A percentile compares a stretch with the other conserved stretches of the same genome.
Evolutionary conservation across 2,329 filamentous ascomycete species (phyloP).

Genomic region (Salinomyces thailandicus): DNA sequence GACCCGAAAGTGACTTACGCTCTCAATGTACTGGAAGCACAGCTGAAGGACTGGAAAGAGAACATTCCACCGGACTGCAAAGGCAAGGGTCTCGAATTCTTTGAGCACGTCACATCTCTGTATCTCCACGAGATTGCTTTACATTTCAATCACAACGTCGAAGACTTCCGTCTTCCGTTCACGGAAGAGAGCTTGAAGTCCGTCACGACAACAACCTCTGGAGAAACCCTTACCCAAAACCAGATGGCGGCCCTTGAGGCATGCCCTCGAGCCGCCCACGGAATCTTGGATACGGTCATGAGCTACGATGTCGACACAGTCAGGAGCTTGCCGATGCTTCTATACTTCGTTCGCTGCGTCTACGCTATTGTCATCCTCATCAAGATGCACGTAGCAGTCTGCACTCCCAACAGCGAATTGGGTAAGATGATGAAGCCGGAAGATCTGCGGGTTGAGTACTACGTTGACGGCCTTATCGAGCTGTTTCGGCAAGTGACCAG

Average conservation of each 20-base stretch:
- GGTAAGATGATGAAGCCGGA: constrained; percentile 40
- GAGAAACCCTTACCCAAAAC: constrained; percentile 34
- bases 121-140: constrained; percentile 43
- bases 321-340: constrained; percentile 35
- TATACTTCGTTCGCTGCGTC: constrained; percentile 41
- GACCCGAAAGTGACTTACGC: constrained; percentile 47
- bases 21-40: constrained; percentile 44
- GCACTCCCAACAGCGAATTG: constrained; percentile 38
- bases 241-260: constrained; percentile 39
- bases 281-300: constrained; percentile 40
- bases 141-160: constrained; percentile 35
- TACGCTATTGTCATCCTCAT: constrained; percentile 50
- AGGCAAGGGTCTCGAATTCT: constrained; percentile 30
- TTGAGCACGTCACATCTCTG: constrained; percentile 38
- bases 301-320: constrained; percentile 37
- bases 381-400: constrained; percentile 49
- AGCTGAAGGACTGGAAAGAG: constrained; percentile 39
- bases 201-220: constrained; percentile 25
- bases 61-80: constrained; percentile 31
- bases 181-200: constrained; percentile 32
- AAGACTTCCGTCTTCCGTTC: constrained; percentile 38
- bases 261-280: constrained; percentile 36
- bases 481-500: constrained; percentile 25
- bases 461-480: constrained; percentile 36
- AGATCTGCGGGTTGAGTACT: constrained; percentile 37